A percentile compares a stretch with the other conserved stretches of the same genome.
Evolutionary conservation across 116 monocot genomes (phyloP).

Genomic region (Papilionanthe hybrid): DNA sequence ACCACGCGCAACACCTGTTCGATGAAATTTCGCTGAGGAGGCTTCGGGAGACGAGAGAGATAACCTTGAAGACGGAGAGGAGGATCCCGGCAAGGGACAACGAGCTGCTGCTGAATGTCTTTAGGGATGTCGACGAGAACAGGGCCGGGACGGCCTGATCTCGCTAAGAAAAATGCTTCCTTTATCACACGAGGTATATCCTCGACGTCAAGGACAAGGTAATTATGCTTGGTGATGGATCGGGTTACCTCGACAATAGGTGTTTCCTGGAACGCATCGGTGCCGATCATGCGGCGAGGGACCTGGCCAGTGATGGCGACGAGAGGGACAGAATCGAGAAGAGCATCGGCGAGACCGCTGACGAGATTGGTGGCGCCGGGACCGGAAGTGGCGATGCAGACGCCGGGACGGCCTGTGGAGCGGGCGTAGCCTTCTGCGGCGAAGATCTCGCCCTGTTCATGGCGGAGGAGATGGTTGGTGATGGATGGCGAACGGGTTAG

Average conservation of each 20-base stretch:
- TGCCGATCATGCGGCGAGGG: slow-evolving; percentile 70
- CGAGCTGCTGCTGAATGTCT: slow-evolving; percentile 53
- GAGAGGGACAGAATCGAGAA: slow-evolving; percentile 60
- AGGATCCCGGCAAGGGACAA: slow-evolving; percentile 34
- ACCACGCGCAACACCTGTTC: slow-evolving; percentile 37
- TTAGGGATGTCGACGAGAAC: slow-evolving; percentile 55
- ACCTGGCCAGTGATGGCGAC: slow-evolving; percentile 75
- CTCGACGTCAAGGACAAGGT: slow-evolving; percentile 53
- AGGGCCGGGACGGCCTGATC: slow-evolving; percentile 48
- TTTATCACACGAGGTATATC: slow-evolving; percentile 53
- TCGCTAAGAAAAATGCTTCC: slow-evolving; percentile 61
- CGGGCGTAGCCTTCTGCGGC: slow-evolving; percentile 56
- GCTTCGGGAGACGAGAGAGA: slow-evolving; percentile 16
- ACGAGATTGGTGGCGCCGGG: slow-evolving; percentile 79
- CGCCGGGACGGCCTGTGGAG: slow-evolving; percentile 51
- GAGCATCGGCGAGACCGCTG: slow-evolving; percentile 55
- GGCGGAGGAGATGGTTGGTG: slow-evolving; percentile 54
- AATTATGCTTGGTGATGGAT: slow-evolving; percentile 70
- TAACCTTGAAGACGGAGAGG: slow-evolving; percentile 19
- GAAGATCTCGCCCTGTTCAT: slow-evolving; percentile 66
- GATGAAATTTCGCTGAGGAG: slow-evolving; percentile 12
- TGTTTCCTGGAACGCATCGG: slow-evolving; percentile 77
- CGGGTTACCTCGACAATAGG: slow-evolving; percentile 71
- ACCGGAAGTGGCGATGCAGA: slow-evolving; percentile 69
- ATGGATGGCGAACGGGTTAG: slow-evolving; percentile 59